Percentiles rank a stretch among this genome's conserved stretches.
These are phyloP conservation scores for Magnaporthiopsis incrustans DNA, from an alignment of 2,329 filamentous ascomycete genomes.

Conservation along the genomic window DNA sequence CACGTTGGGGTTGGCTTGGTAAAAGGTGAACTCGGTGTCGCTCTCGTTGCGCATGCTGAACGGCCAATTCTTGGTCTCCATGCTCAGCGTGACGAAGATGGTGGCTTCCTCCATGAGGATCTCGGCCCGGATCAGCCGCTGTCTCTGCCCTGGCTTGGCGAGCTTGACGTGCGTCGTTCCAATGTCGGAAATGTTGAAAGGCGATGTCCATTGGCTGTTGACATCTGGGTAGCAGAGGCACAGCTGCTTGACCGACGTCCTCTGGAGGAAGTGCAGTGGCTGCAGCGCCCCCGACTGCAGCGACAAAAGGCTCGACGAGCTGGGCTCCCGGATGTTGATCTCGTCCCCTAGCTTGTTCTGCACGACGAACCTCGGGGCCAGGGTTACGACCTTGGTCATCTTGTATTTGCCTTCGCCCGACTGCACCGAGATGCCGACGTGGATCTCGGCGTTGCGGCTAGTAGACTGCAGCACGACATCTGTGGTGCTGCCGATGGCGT, in stretches of 20 bases:
- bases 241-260: slow-evolving; percentile 75
- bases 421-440: slow-evolving; percentile 80
- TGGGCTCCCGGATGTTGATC: slow-evolving; percentile 83
- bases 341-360: slow-evolving; percentile 90
- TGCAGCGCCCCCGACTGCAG: slow-evolving; percentile 72
- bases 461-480: slow-evolving; percentile 76
- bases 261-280: slow-evolving; percentile 83
- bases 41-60: slow-evolving; percentile 99
- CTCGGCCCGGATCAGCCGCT: slow-evolving; percentile 80
- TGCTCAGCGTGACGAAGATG: slow-evolving; percentile 82
- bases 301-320: slow-evolving; percentile 76
- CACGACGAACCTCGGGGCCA: slow-evolving; percentile 85
- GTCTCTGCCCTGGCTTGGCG: slow-evolving; percentile 80
- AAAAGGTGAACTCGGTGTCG: slow-evolving; percentile 93
- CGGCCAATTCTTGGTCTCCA: slow-evolving; percentile 93
- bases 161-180: slow-evolving; percentile 91
- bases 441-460: slow-evolving; percentile 69
- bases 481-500: slow-evolving; percentile 88
- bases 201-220: slow-evolving; percentile 95
- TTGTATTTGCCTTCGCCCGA: slow-evolving; percentile 97
- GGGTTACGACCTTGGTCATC: slow-evolving; percentile 87
- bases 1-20: slow-evolving; percentile 85
- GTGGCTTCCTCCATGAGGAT: slow-evolving; percentile 88
- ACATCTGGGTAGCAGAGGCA: slow-evolving; percentile 89
- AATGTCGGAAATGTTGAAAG: slow-evolving; percentile 94